Base-by-base conservation (phyloP, 208 protist species). In the Naegleria fowleri region DNA sequence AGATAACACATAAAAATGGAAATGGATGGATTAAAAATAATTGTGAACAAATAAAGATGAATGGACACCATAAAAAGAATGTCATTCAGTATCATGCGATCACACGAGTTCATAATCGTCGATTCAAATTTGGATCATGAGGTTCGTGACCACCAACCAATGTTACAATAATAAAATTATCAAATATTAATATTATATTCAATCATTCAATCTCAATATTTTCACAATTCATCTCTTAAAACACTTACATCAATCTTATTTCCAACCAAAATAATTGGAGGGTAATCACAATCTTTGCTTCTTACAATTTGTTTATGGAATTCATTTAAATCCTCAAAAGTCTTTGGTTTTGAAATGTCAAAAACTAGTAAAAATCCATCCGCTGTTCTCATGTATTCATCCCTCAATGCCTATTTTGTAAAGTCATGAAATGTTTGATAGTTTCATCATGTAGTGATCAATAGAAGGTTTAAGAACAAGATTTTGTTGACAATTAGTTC, bases 161-260 rank as follows among this genome's bases (percentile, higher is more conserved):
- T n/a, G n/a, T n/a, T n/a, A n/a, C n/a, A n/a, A n/a, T n/a, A n/a
- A n/a, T n/a, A n/a, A n/a, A n/a, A n/a, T n/a, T n/a, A n/a, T n/a
- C n/a, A n/a, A n/a, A 58, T 5, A 58, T 58, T 58, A 15, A 58
- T 5, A 15, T 19, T 58, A 58, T 19, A 58, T 19, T 58, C 9
- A 19, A 58, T 19, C 15, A 58, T 19, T 19, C 5, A 58, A 58
- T 58, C 16, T 76, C 22, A 76, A n/a, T 25, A n/a, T 76, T 4
- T n/a, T 76, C 6, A 76, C 6, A 5, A 5, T n/a, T 29, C 22
- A n/a, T n/a, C 16, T 25, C 3, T 38, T 36, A 93, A 59, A 29
- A 93, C 55, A 43, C 93, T 90, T 39, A 95, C 92, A 94, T 95
- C 94, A 91, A 92, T 91, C 88, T 95, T 95, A 92, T 95, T 95